Evolutionary conservation across 2,329 filamentous ascomycete genomes (phyloP).

Genomic region (Sporothrix pallida): DNA sequence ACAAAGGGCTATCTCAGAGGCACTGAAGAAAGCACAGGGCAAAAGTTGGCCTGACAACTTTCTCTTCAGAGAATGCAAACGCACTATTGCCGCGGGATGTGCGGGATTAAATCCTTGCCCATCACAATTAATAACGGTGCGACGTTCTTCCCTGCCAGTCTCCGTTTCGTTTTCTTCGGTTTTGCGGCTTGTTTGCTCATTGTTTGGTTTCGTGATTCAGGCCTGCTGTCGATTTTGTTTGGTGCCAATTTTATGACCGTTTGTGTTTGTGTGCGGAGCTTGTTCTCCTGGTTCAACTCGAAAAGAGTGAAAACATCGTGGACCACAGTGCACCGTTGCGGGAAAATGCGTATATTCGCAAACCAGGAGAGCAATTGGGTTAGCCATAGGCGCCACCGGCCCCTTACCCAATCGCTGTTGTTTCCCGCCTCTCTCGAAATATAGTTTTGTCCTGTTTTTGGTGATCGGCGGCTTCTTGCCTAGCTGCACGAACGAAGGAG

Average conservation of each 20-base stretch:
- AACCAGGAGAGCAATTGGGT: neutral
- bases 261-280: neutral
- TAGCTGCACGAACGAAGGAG: neutral
- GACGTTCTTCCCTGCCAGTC: neutral
- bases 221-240: neutral
- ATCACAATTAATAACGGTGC: constrained; percentile 23
- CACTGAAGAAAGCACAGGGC: neutral
- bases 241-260: neutral
- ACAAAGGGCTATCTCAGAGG: neutral
- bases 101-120: constrained; percentile 26
- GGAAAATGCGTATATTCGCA: neutral
- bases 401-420: neutral
- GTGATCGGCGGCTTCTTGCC: constrained; percentile 1
- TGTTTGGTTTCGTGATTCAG: neutral
- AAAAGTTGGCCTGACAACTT: constrained; percentile 25
- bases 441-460: neutral
- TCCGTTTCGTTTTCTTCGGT: neutral
- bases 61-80: neutral
- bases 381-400: neutral
- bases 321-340: neutral
- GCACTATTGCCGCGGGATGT: neutral
- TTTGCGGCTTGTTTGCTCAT: neutral
- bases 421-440: neutral
- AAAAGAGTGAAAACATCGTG: neutral
- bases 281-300: neutral